Evolutionary conservation across 371 early-diverging fungal species (phyloP).

Genomic region (Mucor racemosus): DNA sequence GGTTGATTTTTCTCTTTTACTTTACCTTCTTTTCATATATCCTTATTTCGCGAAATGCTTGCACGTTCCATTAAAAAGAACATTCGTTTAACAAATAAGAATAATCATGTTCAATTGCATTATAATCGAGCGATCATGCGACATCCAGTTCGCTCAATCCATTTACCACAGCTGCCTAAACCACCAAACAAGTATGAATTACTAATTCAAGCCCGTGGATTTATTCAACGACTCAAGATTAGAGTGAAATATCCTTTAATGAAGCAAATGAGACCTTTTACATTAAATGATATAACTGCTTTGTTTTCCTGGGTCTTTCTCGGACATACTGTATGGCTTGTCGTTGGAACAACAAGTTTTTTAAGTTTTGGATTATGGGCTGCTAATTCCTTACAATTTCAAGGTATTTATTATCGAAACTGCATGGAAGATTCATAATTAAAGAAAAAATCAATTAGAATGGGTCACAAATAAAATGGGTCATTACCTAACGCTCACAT

Average conservation of each 20-base stretch:
- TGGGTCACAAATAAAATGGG: constrained; percentile 80
- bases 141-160: neutral
- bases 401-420: constrained; percentile 58
- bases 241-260: constrained; percentile 64
- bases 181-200: constrained; percentile 43
- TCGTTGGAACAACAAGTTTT: constrained; percentile 92
- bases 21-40: too few relatives aligned
- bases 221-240: constrained; percentile 57
- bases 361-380: constrained; percentile 80
- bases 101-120: too few relatives aligned
- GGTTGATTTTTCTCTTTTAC: too few relatives aligned
- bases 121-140: neutral
- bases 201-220: constrained; percentile 52
- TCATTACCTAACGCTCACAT: constrained; percentile 75
- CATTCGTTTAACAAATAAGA: neutral
- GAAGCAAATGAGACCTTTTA: constrained; percentile 79
- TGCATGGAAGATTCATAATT: neutral
- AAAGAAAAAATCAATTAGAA: constrained; percentile 45
- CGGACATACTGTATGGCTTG: constrained; percentile 82
- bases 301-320: constrained; percentile 90
- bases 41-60: neutral
- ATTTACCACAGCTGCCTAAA: constrained; percentile 5
- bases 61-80: neutral
- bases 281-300: constrained; percentile 88
- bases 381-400: constrained; percentile 88